Evolutionary conservation across 1,284 basidiomycete species (phyloP).

Genomic region (Boletus nobilissimus): DNA sequence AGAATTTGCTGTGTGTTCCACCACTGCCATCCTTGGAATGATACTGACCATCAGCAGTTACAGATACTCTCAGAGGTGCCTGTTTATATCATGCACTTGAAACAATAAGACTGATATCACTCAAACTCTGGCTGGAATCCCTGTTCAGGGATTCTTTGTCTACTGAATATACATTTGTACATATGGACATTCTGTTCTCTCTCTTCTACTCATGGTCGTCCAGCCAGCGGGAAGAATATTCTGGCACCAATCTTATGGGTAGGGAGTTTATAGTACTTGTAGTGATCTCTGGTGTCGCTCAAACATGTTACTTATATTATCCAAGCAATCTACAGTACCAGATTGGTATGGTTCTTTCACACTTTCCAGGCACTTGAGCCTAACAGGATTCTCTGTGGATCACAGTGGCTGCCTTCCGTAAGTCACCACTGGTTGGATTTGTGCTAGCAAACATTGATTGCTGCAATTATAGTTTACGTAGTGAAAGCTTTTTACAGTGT

Average conservation of each 20-base stretch:
- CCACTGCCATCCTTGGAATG: not conserved
- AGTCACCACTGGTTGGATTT: not conserved
- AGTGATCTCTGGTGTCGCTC: not conserved
- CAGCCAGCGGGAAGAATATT: not conserved
- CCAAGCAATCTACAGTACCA: conserved; percentile 9
- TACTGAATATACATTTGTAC: conserved; percentile 22
- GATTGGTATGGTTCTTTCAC: conserved; percentile 16
- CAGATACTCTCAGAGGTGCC: not conserved
- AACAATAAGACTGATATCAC: not conserved
- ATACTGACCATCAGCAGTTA: not conserved
- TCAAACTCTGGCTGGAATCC: not conserved
- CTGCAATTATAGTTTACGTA: conserved; percentile 14
- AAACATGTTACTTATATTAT: conserved; percentile 1
- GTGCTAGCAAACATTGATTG: not conserved
- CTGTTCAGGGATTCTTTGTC: not conserved
- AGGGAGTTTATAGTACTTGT: not conserved
- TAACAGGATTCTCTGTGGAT: not conserved
- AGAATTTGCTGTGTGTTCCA: conserved; percentile 27
- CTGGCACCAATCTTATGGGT: not conserved
- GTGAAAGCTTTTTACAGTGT: conserved; percentile 1
- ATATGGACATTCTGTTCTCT: not conserved
- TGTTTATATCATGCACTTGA: not conserved
- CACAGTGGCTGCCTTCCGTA: not conserved
- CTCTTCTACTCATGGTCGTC: not conserved
- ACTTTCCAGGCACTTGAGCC: not conserved